Evolutionary conservation across 2,329 filamentous ascomycete species (phyloP).

Genomic region (Stemphylium lycopersici): DNA sequence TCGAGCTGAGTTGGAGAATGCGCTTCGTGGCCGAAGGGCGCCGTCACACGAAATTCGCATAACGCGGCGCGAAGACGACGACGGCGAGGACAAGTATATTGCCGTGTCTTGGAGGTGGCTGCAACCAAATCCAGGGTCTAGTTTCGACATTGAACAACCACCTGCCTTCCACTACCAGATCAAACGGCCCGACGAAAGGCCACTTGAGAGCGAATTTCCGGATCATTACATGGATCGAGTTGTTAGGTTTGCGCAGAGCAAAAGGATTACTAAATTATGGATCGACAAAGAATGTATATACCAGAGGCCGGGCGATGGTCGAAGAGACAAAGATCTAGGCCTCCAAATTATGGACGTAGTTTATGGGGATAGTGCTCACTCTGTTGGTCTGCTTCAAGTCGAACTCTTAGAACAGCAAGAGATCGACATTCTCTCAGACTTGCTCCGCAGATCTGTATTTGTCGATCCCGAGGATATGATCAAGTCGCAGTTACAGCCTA

Average conservation of each 20-base stretch:
- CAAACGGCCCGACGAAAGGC: constrained; percentile 3
- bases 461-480: not conserved
- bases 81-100: constrained; percentile 11
- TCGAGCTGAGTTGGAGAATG: not conserved
- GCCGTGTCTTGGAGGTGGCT: constrained; percentile 28
- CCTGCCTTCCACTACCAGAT: constrained; percentile 16
- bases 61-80: constrained; percentile 5
- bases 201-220: constrained; percentile 23
- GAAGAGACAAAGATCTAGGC: constrained; percentile 11
- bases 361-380: constrained; percentile 15
- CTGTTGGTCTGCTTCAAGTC: constrained; percentile 19
- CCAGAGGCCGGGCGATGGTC: constrained; percentile 17
- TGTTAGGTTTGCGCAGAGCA: constrained; percentile 19
- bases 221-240: constrained; percentile 26
- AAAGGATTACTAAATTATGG: constrained; percentile 17
- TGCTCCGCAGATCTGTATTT: constrained; percentile 13
- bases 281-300: constrained; percentile 31
- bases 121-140: not conserved
- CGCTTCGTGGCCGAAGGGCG: not conserved
- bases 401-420: too few relatives aligned
- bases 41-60: not conserved
- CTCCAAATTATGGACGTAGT: constrained; percentile 31
- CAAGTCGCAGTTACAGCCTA: not conserved
- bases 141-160: not conserved
- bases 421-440: not conserved